A percentile compares a stretch with the other conserved stretches of the same genome.
phyloP scores from a whole-genome alignment of 352 stramenopile species.

The Pythium utonaiense region DNA sequence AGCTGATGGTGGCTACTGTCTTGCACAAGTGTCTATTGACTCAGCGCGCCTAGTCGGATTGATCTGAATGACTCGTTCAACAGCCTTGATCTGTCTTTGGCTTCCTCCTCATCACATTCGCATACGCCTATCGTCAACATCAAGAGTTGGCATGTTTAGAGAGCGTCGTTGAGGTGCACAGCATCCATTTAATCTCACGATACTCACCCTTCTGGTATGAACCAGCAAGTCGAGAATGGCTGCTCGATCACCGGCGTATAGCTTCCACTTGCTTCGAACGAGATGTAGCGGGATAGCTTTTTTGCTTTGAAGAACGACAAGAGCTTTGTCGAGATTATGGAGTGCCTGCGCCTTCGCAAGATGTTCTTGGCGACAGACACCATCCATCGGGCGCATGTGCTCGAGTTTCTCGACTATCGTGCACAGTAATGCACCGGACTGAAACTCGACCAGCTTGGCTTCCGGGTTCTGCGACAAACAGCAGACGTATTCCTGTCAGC shows the following conservation, averaged over 20 bases:
- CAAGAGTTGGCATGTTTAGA: neutral
- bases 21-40: too few relatives aligned
- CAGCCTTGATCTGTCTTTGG: neutral
- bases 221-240: neutral
- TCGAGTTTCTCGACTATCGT: constrained; percentile 67
- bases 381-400: constrained; percentile 58
- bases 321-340: constrained; percentile 71
- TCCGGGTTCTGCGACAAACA: constrained; percentile 25
- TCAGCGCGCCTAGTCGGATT: too few relatives aligned
- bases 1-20: too few relatives aligned
- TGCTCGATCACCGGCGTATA: neutral
- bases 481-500: neutral
- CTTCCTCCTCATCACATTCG: neutral
- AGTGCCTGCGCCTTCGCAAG: constrained; percentile 52
- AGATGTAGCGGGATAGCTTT: constrained; percentile 58
- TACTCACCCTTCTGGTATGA: neutral
- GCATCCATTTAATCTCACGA: too few relatives aligned
- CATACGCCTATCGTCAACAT: neutral
- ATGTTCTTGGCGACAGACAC: constrained; percentile 31
- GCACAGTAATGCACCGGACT: constrained; percentile 58
- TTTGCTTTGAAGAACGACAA: constrained; percentile 56
- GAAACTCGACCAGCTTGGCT: constrained; percentile 40
- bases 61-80: too few relatives aligned
- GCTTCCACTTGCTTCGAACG: constrained; percentile 31
- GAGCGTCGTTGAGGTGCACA: too few relatives aligned